Percentiles rank a stretch among this genome's conserved stretches.
phyloP scores from a whole-genome alignment of 2,329 filamentous ascomycete species.

The Scedosporium aurantiacum region DNA sequence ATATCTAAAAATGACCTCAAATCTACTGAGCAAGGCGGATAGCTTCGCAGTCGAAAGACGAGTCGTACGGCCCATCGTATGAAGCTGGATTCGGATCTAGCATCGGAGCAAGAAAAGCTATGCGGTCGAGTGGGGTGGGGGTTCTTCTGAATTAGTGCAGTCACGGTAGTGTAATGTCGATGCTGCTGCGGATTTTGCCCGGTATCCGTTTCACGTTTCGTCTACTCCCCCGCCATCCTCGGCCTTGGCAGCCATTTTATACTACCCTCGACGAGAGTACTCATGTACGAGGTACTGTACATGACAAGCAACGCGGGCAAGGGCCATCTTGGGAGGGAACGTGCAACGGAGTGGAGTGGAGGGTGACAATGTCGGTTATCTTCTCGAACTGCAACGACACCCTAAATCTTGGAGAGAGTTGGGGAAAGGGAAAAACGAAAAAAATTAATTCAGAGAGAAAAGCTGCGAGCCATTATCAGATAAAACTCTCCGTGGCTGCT shows the following conservation, averaged over 20 bases:
- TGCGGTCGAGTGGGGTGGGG: background rate
- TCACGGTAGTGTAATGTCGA: background rate
- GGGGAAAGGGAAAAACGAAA: too few species aligned
- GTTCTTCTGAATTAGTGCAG: background rate
- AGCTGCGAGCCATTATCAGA: background rate
- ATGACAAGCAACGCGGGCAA: too few species aligned
- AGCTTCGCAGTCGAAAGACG: background rate
- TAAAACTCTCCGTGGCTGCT: background rate
- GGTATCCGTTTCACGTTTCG: conserved; percentile 1
- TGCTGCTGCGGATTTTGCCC: background rate
- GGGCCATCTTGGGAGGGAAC: too few species aligned
- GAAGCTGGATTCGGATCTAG: background rate
- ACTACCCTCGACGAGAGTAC: background rate
- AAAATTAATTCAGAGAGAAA: background rate
- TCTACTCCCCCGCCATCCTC: background rate
- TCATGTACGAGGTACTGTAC: too few species aligned
- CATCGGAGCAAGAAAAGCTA: background rate
- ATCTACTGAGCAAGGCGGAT: background rate
- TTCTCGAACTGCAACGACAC: too few species aligned
- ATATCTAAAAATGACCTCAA: background rate
- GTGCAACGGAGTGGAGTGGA: too few species aligned
- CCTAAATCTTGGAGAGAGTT: too few species aligned
- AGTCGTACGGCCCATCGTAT: background rate
- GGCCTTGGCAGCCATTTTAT: background rate
- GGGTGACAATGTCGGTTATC: too few species aligned